Evolutionary conservation across 257 asterid genomes (phyloP).

Genomic region (Primulina eburnea): DNA sequence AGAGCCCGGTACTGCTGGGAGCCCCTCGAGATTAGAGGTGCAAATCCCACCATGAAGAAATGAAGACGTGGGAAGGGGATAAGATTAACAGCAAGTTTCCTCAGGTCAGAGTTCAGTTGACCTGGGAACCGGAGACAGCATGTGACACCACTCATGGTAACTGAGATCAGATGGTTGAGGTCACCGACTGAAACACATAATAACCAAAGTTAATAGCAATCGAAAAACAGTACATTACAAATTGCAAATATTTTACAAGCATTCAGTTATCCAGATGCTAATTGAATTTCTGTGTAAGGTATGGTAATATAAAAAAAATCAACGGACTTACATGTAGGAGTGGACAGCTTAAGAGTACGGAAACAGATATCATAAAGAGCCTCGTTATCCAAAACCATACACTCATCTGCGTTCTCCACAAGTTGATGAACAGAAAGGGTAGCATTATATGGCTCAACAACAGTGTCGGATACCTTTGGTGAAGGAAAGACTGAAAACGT

Average conservation of each 20-base stretch:
- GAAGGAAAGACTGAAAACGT: slow-evolving; percentile 58
- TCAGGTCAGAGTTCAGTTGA: slow-evolving; percentile 53
- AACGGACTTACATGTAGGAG: slow-evolving; percentile 45
- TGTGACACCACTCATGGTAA: slow-evolving; percentile 64
- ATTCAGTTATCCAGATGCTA: no score
- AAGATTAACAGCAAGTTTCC: slow-evolving; percentile 54
- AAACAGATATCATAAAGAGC: slow-evolving; percentile 57
- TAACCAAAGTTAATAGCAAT: not conserved
- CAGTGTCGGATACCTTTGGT: slow-evolving; percentile 56
- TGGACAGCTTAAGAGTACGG: slow-evolving; percentile 60
- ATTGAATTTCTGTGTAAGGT: no score
- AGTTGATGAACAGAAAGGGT: slow-evolving; percentile 56
- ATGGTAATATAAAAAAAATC: no score
- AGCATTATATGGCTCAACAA: slow-evolving; percentile 57
- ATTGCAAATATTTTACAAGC: not conserved
- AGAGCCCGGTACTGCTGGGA: slow-evolving; percentile 58
- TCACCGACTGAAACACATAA: slow-evolving; percentile 46
- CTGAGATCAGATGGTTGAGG: slow-evolving; percentile 61
- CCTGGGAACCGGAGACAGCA: slow-evolving; percentile 66
- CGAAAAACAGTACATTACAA: not conserved
- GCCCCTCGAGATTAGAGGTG: slow-evolving; percentile 50
- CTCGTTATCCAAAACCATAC: slow-evolving; percentile 60
- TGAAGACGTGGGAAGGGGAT: slow-evolving; percentile 64
- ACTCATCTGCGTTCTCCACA: slow-evolving; percentile 58
- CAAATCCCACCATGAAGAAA: slow-evolving; percentile 60